A percentile compares a stretch with the other conserved stretches of the same genome.
Conservation (phyloP, 805 yeast species). For the Babjeviella inositovora region DNA sequence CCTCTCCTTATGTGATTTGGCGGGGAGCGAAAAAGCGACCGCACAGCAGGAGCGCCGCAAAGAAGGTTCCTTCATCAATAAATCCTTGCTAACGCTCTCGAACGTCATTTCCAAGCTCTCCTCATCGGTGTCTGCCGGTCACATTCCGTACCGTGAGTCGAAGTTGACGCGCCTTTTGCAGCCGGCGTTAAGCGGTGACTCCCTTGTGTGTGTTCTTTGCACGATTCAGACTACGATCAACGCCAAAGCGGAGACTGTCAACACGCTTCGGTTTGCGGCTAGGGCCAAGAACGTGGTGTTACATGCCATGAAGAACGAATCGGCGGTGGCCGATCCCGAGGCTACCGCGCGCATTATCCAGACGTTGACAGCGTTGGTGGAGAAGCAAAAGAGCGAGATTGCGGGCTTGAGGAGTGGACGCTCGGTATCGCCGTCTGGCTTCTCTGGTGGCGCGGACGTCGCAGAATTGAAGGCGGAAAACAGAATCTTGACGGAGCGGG, state of each 20-base stretch:
- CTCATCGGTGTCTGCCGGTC: constrained; percentile 20
- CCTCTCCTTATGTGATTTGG: constrained; percentile 81
- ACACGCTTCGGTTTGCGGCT: constrained; percentile 84
- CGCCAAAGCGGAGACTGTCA: constrained; percentile 62
- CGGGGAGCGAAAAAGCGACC: constrained; percentile 89
- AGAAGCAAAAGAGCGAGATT: constrained; percentile 39
- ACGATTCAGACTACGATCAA: constrained; percentile 58
- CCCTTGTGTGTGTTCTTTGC: constrained; percentile 74
- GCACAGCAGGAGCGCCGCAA: constrained; percentile 65
- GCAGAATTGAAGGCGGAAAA: constrained; percentile 46
- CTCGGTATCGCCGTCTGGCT: constrained; percentile 1
- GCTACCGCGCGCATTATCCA: constrained; percentile 32
- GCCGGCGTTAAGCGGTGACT: constrained; percentile 81
- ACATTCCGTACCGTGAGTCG: constrained; percentile 87
- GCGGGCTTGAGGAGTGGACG: constrained; percentile 12
- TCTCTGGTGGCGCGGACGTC: constrained; percentile 11
- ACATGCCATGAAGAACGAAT: constrained; percentile 40
- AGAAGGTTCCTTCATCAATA: constrained; percentile 89
- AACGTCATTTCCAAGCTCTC: constrained; percentile 74
- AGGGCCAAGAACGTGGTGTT: constrained; percentile 78
- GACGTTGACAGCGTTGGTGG: constrained; percentile 42
- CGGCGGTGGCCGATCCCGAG: constrained; percentile 14
- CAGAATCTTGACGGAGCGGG: constrained; percentile 41
- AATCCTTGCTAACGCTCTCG: constrained; percentile 77
- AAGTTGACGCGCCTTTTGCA: constrained; percentile 81